phyloP scores from a whole-genome alignment of 495 filamentous ascomycete species.

The Penicillium canescens region DNA sequence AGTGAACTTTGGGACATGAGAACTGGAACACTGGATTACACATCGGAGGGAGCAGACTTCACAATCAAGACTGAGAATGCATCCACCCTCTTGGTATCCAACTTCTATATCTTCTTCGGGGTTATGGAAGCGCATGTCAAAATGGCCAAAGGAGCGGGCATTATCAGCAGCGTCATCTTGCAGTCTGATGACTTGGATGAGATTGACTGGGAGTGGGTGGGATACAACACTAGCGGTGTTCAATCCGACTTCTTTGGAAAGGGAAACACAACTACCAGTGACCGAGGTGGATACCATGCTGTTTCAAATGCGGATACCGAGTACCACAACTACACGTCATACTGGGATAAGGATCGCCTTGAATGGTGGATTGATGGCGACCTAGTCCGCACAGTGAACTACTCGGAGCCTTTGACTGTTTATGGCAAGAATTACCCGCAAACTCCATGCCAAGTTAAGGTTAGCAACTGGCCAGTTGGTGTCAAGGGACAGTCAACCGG shows the following conservation, averaged over 20 bases:
- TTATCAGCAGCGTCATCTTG: conserved; percentile 77
- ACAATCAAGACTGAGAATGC: conserved; percentile 62
- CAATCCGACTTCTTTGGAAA: conserved; percentile 90
- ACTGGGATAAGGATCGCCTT: conserved; percentile 75
- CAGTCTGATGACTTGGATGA: conserved; percentile 84
- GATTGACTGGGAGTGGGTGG: conserved; percentile 72
- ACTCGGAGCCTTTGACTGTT: conserved; percentile 21
- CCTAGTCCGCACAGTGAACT: conserved; percentile 63
- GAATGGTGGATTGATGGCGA: conserved; percentile 75
- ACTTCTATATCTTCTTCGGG: conserved; percentile 78
- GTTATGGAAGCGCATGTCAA: conserved; percentile 65
- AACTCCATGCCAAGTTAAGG: conserved; percentile 53
- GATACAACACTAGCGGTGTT: conserved; percentile 52
- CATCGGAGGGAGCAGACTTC: conserved; percentile 59
- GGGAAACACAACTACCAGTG: conserved; percentile 69
- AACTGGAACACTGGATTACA: conserved; percentile 64
- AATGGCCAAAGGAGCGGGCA: conserved; percentile 64
- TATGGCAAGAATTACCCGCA: conserved; percentile 72
- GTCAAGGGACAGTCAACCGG: conserved; percentile 50
- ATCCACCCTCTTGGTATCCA: conserved; percentile 46
- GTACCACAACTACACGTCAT: conserved; percentile 76
- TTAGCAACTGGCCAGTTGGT: conserved; percentile 27
- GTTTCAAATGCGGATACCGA: conserved; percentile 56
- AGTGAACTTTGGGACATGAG: conserved; percentile 57
- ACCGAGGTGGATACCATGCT: conserved; percentile 50